Base-by-base conservation (phyloP, 2,329 filamentous ascomycete species). In the Cyphellophora europaea region DNA sequence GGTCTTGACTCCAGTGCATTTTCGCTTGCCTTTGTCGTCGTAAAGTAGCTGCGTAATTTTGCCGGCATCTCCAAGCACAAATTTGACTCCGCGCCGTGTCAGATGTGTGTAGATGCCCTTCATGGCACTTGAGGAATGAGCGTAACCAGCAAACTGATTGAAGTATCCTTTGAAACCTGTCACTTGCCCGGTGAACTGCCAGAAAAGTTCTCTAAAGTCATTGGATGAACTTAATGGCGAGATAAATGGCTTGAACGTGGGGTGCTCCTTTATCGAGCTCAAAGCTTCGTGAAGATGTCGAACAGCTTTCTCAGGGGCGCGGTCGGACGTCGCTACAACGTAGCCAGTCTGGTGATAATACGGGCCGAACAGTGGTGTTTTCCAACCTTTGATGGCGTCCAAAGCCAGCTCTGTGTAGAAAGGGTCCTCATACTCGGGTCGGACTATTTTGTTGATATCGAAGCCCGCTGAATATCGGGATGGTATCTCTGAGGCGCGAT, bases 121-220 rank as follows among this genome's bases (percentile, higher is more conserved):
- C 43, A 74, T 52, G 0, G 68, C 67, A 25, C 67, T 66, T 8
- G 61, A 54, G 3, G 72, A 70, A 44, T 67, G 67, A 2, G 72
- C 66, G 67, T 70, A 75, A 5, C 71, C 71, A 3, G 67, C 67
- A 5, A 69, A 63, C 3, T 56, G 58, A 48, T 79, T 79, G 27
- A 72, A 59, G 49, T 79, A 79, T 5, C 75, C 75, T 16, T 59
- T 63, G 68, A 72, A 79, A 2, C 66, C 66, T 0, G 60, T 55
- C 25, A 75, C 50, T 0, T 62, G 56, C 0, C 70, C 69, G 5
- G 58, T 53, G 28, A 65, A 68, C 42, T 72, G 69, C 61, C 66
- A 70, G 17, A 29, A 35, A 5, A 38, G 17, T 2, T 45, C 35
- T 28, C 58, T 57, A 40, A 73, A 73, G 6, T 66, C 61, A 18